A percentile compares a stretch with the other conserved stretches of the same genome.
Evolutionary conservation across 805 yeast species (phyloP).

Genomic region (Nakazawaea anatomiae): DNA sequence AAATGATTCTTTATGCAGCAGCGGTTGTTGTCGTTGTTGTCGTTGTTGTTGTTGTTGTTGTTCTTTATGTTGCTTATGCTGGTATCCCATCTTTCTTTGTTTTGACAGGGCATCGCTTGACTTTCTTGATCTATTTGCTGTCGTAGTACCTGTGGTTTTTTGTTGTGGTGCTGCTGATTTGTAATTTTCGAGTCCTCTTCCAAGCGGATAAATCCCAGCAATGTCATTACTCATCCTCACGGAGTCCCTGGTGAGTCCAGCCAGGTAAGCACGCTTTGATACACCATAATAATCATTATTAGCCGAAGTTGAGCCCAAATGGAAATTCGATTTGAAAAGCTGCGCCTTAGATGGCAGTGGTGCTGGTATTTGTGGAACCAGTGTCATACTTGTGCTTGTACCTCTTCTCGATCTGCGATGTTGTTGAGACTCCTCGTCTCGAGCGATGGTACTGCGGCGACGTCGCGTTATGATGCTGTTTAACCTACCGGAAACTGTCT

Average conservation of each 20-base stretch:
- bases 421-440: slow-evolving; percentile 18
- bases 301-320: not conserved
- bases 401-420: not conserved
- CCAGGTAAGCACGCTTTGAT: slow-evolving; percentile 17
- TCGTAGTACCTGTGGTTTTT: no score
- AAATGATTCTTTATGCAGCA: no score
- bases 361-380: not conserved
- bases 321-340: not conserved
- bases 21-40: no score
- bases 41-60: no score
- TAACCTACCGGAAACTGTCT: slow-evolving; percentile 20
- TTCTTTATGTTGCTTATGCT: no score
- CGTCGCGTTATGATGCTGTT: slow-evolving; percentile 20
- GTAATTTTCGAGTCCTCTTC: slow-evolving; percentile 12
- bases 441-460: not conserved
- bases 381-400: no score
- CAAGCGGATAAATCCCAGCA: slow-evolving; percentile 33
- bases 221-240: slow-evolving; percentile 37
- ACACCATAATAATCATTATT: slow-evolving; percentile 3
- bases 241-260: slow-evolving; percentile 34
- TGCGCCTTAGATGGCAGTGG: not conserved
- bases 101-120: no score
- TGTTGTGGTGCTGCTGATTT: not conserved
- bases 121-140: no score
- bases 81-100: no score